These are phyloP conservation scores for Raphanus sativus DNA, from an alignment of 345 rosid genomes.

Conservation along the genomic window DNA sequence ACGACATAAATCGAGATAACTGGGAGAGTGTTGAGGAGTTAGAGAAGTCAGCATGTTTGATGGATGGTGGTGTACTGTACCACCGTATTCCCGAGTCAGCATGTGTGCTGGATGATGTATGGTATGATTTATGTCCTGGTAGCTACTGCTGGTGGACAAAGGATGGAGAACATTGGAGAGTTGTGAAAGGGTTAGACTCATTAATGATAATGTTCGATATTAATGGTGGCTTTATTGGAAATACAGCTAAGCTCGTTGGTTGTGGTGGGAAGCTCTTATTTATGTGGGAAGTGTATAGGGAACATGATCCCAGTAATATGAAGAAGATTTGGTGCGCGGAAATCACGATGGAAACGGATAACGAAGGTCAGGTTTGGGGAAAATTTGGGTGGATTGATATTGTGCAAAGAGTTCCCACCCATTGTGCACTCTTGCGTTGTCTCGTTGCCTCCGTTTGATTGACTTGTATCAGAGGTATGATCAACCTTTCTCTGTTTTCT, in stretches of 20 bases:
- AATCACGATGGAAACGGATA: neutral
- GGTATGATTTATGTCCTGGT: neutral
- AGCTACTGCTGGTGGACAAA: neutral
- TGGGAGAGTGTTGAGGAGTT: neutral
- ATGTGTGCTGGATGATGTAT: neutral
- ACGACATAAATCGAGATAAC: neutral
- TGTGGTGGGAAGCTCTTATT: conserved; percentile 13
- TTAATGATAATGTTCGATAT: neutral
- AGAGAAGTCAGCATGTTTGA: too few relatives aligned
- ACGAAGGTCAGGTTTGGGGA: conserved; percentile 7
- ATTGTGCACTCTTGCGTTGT: neutral
- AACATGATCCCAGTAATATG: neutral
- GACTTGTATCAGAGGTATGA: neutral
- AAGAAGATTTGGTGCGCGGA: conserved; percentile 9
- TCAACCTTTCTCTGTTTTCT: neutral
- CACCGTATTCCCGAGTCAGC: neutral
- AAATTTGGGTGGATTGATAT: neutral
- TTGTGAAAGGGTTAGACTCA: neutral
- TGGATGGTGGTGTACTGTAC: too few relatives aligned
- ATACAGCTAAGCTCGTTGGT: neutral
- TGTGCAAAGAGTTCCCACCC: neutral
- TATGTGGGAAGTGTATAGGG: neutral
- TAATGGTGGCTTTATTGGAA: neutral
- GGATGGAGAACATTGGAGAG: neutral
- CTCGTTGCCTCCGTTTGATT: neutral